These are phyloP conservation scores for Russula vinacea DNA, from an alignment of 768 basidiomycete genomes.

Conservation along the genomic window DNA sequence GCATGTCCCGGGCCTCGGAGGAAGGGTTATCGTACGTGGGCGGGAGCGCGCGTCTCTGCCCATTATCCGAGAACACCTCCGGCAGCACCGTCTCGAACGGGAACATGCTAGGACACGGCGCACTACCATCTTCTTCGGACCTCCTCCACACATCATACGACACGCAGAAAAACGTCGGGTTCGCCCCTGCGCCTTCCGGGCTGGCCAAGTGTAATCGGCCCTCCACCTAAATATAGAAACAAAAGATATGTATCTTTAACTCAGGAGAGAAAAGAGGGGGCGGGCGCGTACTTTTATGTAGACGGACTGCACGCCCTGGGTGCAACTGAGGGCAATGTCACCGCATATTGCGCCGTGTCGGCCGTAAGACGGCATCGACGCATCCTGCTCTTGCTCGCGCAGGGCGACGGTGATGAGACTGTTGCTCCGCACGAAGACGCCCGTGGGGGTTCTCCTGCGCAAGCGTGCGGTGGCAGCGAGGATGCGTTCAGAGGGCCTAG, in stretches of 20 bases:
- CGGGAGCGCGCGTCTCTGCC: slow-evolving; percentile 39
- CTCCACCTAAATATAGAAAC: slow-evolving; percentile 27
- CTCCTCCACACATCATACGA: slow-evolving; percentile 28
- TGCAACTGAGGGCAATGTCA: slow-evolving; percentile 42
- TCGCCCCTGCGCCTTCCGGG: slow-evolving; percentile 20
- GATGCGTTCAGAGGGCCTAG: slow-evolving; percentile 49
- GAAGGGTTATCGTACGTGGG: slow-evolving; percentile 45
- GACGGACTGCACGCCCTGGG: slow-evolving; percentile 43
- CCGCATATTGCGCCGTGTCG: slow-evolving; percentile 45
- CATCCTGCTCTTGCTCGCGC: slow-evolving; percentile 46
- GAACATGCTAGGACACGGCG: slow-evolving; percentile 37
- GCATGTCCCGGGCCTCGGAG: slow-evolving; percentile 36
- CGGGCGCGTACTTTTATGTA: slow-evolving; percentile 44
- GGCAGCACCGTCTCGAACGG: slow-evolving; percentile 41
- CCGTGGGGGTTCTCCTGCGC: slow-evolving; percentile 36
- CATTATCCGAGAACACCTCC: slow-evolving; percentile 15
- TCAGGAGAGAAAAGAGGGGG: not conserved
- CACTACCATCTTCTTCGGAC: not conserved
- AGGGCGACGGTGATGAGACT: slow-evolving; percentile 45
- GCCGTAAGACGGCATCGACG: slow-evolving; percentile 44
- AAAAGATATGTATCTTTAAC: not conserved
- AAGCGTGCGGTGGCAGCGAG: slow-evolving; percentile 47
- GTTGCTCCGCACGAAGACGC: slow-evolving; percentile 42
- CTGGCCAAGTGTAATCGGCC: slow-evolving; percentile 28
- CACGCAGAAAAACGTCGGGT: slow-evolving; percentile 21